Evolutionary conservation across 1,284 basidiomycete species (phyloP).

Genomic region (Apiotrichum sp.): DNA sequence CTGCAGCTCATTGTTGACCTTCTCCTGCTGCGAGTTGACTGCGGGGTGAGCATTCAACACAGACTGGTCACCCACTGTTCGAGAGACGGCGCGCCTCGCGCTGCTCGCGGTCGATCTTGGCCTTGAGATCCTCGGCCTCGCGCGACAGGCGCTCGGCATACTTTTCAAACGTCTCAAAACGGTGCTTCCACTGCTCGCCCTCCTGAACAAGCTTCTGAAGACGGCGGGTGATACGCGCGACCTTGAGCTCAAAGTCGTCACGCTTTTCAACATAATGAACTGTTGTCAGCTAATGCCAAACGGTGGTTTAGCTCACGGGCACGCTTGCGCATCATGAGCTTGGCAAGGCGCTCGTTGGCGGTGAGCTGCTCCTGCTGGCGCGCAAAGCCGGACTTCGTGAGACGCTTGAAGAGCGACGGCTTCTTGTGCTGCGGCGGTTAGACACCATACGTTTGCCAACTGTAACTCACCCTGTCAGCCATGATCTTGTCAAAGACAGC

Average conservation of each 20-base stretch:
- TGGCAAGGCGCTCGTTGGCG: slow-evolving; percentile 71
- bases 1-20: slow-evolving; percentile 35
- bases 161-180: slow-evolving; percentile 49
- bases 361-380: slow-evolving; percentile 68
- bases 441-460: not conserved
- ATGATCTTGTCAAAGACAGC: slow-evolving; percentile 82
- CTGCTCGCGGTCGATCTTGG: slow-evolving; percentile 48
- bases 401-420: slow-evolving; percentile 77
- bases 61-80: not conserved
- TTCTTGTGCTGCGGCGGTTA: slow-evolving; percentile 63
- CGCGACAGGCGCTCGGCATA: slow-evolving; percentile 47
- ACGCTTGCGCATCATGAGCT: slow-evolving; percentile 64
- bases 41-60: too few relatives aligned
- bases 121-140: slow-evolving; percentile 48
- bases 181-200: slow-evolving; percentile 49
- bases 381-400: slow-evolving; percentile 61
- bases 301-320: slow-evolving; percentile 9
- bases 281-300: too few relatives aligned
- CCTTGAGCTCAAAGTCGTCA: slow-evolving; percentile 80
- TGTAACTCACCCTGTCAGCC: slow-evolving; percentile 64
- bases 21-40: slow-evolving; percentile 27
- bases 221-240: slow-evolving; percentile 40
- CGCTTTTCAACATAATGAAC: slow-evolving; percentile 82
- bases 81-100: slow-evolving; percentile 45
- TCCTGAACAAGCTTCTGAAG: slow-evolving; percentile 49